Base-by-base conservation (phyloP, 176 grass and related monocot genomes). In the Oryza meyeriana region DNA sequence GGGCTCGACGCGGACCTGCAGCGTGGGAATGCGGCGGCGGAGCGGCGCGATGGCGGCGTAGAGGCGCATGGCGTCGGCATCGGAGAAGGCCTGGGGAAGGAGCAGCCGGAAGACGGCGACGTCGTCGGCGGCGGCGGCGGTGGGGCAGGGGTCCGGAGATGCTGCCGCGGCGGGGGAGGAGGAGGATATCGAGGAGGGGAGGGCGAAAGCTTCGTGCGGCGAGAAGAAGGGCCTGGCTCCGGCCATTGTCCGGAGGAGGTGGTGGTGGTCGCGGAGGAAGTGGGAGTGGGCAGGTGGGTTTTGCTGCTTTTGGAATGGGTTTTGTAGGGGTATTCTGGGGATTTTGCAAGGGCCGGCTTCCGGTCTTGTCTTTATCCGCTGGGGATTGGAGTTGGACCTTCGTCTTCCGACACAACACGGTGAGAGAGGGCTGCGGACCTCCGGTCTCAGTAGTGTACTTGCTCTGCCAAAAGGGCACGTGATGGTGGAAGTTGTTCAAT, bases 31-130 rank as follows among this genome's bases (percentile, higher is more conserved):
- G 86, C 58, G 26, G 79, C 58, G 79, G 74, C 72, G 79, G 52
- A 88, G 66, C 66, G 86, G 73, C 41, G 62, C 69, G 57, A 77
- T 61, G 79, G 86, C 74, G 66, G 79, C 79, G 41, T 88, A 88
- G 79, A 88, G 80, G 79, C 61, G 57, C 24, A 83, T 83, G 86
- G 79, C 76, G 66, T 83, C 79, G 20, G 74, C 86, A 57, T 88
- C 79, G 79, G 63, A 69, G 72, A 81, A 87, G 72, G 71, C 55
- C 29, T 35, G 29, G 8, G 84, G 84, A 4, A 88, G 74, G 79
- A 88, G 86, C 66, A 88, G 73, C 41, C 79, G 86, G 86, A 88
- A 88, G 31, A 57, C 32, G 57, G 26, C 74, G 40, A 55, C 32
- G 9, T 42, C 24, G 31, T n/a, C 25, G 3, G 13, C 20, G 28